phyloP scores from a whole-genome alignment of 345 rosid species.

The Sonneratia caseolaris region DNA sequence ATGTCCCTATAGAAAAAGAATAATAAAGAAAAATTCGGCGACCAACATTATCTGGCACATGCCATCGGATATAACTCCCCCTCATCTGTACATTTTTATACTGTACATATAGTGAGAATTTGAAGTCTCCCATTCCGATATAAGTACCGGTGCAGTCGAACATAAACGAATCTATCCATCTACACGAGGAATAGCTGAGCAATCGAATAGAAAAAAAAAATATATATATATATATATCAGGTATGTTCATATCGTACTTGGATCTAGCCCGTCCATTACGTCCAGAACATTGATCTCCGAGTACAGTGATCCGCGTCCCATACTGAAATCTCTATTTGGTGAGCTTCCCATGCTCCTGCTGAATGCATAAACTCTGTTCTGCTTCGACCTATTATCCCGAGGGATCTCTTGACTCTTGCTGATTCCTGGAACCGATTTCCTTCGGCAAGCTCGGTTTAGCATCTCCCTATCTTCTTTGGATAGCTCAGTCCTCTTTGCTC shows the following conservation, averaged over 20 bases:
- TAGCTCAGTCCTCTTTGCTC: constrained; percentile 24
- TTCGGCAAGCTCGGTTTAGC: constrained; percentile 34
- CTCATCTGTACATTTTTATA: not conserved
- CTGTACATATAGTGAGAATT: not conserved
- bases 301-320: constrained; percentile 12
- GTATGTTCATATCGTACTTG: constrained; percentile 5
- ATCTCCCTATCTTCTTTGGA: constrained; percentile 55
- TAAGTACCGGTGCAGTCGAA: not conserved
- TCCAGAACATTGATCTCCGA: constrained; percentile 28
- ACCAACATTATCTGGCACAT: too few species aligned
- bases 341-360: constrained; percentile 71
- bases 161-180: not conserved
- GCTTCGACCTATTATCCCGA: constrained; percentile 17
- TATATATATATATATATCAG: too few species aligned
- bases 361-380: constrained; percentile 27
- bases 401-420: constrained; percentile 83
- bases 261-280: constrained; percentile 44
- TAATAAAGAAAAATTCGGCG: too few species aligned
- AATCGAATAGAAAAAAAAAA: constrained; percentile 6
- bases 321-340: constrained; percentile 24
- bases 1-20: not conserved
- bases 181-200: not conserved
- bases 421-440: constrained; percentile 38
- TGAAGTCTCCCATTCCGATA: not conserved
- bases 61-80: not conserved